These are phyloP conservation scores for Collybia nuda DNA, from an alignment of 768 basidiomycete genomes.

Conservation along the genomic window DNA sequence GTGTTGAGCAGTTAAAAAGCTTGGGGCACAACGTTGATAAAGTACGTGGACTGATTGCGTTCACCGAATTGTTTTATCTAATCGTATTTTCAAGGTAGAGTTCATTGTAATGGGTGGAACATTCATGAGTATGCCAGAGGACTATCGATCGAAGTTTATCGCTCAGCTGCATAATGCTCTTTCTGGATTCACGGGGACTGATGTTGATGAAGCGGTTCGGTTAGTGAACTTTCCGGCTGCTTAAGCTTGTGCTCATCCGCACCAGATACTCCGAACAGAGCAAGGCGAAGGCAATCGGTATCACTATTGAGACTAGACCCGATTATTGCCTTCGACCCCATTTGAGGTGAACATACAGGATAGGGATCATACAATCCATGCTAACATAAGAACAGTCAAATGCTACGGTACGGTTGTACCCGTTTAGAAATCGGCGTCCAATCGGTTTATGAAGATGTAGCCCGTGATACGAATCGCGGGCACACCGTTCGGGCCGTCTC, in stretches of 20 bases:
- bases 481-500: conserved; percentile 97
- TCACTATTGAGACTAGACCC: conserved; percentile 97
- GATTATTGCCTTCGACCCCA: conserved; percentile 98
- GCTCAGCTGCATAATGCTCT: conserved; percentile 97
- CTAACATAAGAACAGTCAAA: conserved; percentile 62
- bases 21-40: conserved; percentile 98
- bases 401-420: conserved; percentile 99
- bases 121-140: conserved; percentile 99
- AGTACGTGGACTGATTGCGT: conserved; percentile 37
- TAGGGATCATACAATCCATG: conserved; percentile 1
- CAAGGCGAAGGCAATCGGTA: conserved; percentile 98
- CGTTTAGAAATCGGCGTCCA: conserved; percentile 98
- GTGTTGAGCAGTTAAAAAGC: conserved; percentile 93
- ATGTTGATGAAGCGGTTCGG: conserved; percentile 96
- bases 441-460: conserved; percentile 99
- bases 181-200: conserved; percentile 89
- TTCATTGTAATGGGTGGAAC: conserved; percentile 98
- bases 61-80: background rate
- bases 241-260: background rate
- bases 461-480: conserved; percentile 96
- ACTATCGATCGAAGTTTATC: conserved; percentile 90
- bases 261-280: conserved; percentile 90
- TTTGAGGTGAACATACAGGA: conserved; percentile 56
- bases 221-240: conserved; percentile 23
- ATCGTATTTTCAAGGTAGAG: conserved; percentile 55